These are phyloP conservation scores for Pholiota adiposa DNA, from an alignment of 1,284 basidiomycete species.

Conservation along the genomic window DNA sequence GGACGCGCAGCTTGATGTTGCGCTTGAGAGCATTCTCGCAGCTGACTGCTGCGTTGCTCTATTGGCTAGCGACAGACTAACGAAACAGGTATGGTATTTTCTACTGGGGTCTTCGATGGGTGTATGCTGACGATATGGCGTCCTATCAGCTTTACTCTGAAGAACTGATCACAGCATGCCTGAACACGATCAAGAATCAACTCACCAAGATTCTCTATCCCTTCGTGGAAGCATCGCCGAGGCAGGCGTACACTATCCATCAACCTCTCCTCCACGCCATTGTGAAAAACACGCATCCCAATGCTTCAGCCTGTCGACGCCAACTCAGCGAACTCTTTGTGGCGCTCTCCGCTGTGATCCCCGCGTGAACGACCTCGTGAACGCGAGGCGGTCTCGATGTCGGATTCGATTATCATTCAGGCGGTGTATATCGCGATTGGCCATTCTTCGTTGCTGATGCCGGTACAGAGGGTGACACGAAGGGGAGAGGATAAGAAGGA, in stretches of 20 bases:
- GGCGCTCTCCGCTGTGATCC: constrained; percentile 65
- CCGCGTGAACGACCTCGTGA: constrained; percentile 73
- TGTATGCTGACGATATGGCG: not conserved
- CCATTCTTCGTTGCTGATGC: constrained; percentile 88
- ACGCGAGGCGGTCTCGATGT: constrained; percentile 74
- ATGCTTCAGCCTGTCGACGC: constrained; percentile 50
- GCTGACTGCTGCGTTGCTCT: constrained; percentile 84
- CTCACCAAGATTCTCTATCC: constrained; percentile 85
- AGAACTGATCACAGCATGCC: constrained; percentile 83
- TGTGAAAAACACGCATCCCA: constrained; percentile 42
- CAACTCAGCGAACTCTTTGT: constrained; percentile 71
- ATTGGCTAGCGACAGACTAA: constrained; percentile 76
- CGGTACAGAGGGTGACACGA: constrained; percentile 47
- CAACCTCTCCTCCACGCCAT: constrained; percentile 59
- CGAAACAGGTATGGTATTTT: constrained; percentile 73
- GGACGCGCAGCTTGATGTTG: constrained; percentile 53
- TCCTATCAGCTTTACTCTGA: constrained; percentile 81
- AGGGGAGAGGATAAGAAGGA: constrained; percentile 59
- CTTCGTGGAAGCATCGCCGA: constrained; percentile 79
- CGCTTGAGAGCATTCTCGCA: constrained; percentile 74
- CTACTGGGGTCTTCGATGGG: constrained; percentile 45
- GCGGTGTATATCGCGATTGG: constrained; percentile 89
- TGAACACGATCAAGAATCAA: constrained; percentile 79
- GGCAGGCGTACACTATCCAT: constrained; percentile 37
- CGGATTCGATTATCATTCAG: constrained; percentile 87